phyloP scores from a whole-genome alignment of 2,329 filamentous ascomycete species.

The Penicillium brevicompactum region DNA sequence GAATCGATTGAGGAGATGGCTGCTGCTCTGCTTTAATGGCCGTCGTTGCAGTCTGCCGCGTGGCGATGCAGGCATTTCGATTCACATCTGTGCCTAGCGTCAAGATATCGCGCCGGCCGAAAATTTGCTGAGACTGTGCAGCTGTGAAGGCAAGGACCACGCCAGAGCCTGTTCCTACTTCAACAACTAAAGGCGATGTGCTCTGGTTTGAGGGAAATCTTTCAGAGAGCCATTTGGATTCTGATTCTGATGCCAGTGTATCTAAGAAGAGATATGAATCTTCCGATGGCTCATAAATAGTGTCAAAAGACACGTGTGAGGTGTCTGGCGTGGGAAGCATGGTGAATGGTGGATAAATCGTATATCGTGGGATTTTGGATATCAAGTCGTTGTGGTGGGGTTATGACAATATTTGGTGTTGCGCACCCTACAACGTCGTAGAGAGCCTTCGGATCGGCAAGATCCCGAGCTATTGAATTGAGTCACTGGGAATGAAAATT shows the following conservation, averaged over 20 bases:
- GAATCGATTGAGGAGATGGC: constrained; percentile 46
- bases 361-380: neutral
- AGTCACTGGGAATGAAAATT: no score
- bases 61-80: constrained; percentile 76
- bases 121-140: constrained; percentile 71
- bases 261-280: constrained; percentile 95
- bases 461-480: no score
- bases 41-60: constrained; percentile 64
- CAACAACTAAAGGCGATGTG: constrained; percentile 66
- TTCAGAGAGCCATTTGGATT: constrained; percentile 67
- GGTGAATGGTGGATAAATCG: neutral
- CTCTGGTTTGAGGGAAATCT: constrained; percentile 55
- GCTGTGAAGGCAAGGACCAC: constrained; percentile 88
- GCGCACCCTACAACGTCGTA: neutral
- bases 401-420: neutral
- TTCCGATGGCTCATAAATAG: constrained; percentile 92
- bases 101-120: constrained; percentile 71
- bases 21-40: constrained; percentile 46
- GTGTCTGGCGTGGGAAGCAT: constrained; percentile 97
- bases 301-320: constrained; percentile 83
- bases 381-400: constrained; percentile 3
- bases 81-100: constrained; percentile 84
- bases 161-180: constrained; percentile 89
- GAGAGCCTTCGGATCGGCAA: no score
- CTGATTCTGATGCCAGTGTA: constrained; percentile 73